Evolutionary conservation across 139 green algal species (phyloP).

Genomic region (Asterochloris sp.): DNA sequence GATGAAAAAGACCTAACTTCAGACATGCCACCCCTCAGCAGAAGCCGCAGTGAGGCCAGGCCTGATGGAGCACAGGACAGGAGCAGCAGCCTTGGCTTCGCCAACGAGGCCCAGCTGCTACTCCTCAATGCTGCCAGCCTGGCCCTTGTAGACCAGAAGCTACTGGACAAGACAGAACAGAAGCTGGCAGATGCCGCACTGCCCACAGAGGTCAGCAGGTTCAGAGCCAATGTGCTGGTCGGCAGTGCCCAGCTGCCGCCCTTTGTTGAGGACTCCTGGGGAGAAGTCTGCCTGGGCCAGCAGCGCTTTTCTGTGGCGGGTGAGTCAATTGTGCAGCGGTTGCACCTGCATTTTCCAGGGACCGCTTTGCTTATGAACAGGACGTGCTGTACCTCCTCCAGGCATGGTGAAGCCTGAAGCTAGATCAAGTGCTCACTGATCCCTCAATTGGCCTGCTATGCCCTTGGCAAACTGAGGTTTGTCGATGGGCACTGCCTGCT

Average conservation of each 20-base stretch:
- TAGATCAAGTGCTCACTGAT: no score
- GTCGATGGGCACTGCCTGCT: background rate
- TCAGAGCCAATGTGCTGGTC: constrained; percentile 77
- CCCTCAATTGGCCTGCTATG: no score
- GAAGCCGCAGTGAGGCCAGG: no score
- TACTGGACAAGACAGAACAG: background rate
- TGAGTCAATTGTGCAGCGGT: background rate
- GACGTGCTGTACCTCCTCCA: no score
- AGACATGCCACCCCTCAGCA: no score
- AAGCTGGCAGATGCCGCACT: background rate
- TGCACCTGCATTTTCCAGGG: no score
- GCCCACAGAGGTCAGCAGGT: constrained; percentile 27
- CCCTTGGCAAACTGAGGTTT: no score
- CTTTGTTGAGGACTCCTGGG: constrained; percentile 66
- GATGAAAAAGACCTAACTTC: no score
- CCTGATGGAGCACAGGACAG: no score
- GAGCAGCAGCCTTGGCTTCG: constrained; percentile 47
- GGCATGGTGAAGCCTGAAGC: no score
- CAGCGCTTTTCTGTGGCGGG: constrained; percentile 13
- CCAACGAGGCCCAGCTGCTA: constrained; percentile 83
- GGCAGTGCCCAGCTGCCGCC: constrained; percentile 24
- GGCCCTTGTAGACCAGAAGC: constrained; percentile 38
- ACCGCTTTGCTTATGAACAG: no score
- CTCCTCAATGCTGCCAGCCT: constrained; percentile 61
- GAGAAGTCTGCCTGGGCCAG: constrained; percentile 20